These are phyloP conservation scores for Fusarium drepaniforme DNA, from an alignment of 2,329 filamentous ascomycete genomes.

Conservation along the genomic window DNA sequence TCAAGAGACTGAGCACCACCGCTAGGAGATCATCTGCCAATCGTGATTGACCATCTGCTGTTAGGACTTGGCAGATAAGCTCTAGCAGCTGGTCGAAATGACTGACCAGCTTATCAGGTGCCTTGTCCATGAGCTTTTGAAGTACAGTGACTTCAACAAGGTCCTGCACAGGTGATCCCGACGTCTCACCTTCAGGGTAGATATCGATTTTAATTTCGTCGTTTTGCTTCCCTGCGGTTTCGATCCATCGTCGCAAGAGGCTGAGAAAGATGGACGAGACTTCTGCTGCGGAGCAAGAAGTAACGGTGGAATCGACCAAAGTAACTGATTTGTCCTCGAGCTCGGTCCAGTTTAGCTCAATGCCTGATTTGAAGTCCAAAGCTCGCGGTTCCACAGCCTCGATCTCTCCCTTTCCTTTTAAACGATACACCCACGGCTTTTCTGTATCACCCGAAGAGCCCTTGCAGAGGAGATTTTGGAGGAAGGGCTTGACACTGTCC, in stretches of 20 bases:
- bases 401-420: conserved; percentile 60
- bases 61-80: conserved; percentile 71
- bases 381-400: conserved; percentile 58
- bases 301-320: conserved; percentile 63
- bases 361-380: conserved; percentile 15
- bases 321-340: conserved; percentile 62
- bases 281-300: conserved; percentile 66
- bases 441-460: conserved; percentile 55
- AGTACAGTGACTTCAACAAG: conserved; percentile 72
- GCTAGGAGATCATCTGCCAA: conserved; percentile 62
- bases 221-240: conserved; percentile 43
- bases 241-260: conserved; percentile 70
- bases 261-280: conserved; percentile 71
- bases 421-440: conserved; percentile 65
- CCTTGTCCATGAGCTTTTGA: conserved; percentile 73
- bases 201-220: conserved; percentile 45
- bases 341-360: conserved; percentile 55
- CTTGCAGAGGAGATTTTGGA: conserved; percentile 67
- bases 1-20: conserved; percentile 71
- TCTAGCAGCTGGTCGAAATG: conserved; percentile 75
- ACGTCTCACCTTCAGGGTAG: conserved; percentile 43
- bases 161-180: conserved; percentile 57
- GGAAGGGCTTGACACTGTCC: conserved; percentile 61
- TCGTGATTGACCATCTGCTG: conserved; percentile 55
- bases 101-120: conserved; percentile 72